phyloP scores from a whole-genome alignment of 306 rosid species.

The Rosa multiflora region DNA sequence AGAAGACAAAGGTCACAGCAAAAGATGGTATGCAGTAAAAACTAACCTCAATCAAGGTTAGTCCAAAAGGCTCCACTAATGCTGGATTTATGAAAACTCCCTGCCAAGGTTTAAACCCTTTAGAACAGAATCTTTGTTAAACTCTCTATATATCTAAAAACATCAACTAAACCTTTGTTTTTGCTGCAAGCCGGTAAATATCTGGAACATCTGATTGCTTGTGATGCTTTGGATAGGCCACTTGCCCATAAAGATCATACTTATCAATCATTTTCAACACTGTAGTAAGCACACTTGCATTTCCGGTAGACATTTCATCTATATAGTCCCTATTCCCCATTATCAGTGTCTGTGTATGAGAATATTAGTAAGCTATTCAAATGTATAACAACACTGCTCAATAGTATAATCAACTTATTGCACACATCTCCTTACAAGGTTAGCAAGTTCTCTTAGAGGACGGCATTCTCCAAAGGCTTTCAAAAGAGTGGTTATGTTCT shows the following conservation, averaged over 20 bases:
- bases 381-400: constrained; percentile 4
- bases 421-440: constrained; percentile 61
- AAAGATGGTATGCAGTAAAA: constrained; percentile 17
- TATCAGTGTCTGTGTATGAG: constrained; percentile 57
- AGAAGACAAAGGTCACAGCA: constrained; percentile 20
- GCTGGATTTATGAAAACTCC: constrained; percentile 97
- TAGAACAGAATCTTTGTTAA: constrained; percentile 10
- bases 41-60: constrained; percentile 86
- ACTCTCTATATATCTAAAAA: constrained; percentile 3
- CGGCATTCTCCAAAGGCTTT: constrained; percentile 91
- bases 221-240: constrained; percentile 93
- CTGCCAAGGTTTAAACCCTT: constrained; percentile 44
- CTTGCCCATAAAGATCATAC: constrained; percentile 85
- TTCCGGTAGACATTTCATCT: constrained; percentile 81
- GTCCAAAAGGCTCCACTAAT: constrained; percentile 89
- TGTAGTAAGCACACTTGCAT: constrained; percentile 71
- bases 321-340: constrained; percentile 90
- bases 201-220: constrained; percentile 89
- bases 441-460: constrained; percentile 78
- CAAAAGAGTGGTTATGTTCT: constrained; percentile 79
- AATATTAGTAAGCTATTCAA: constrained; percentile 22
- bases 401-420: neutral
- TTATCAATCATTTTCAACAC: constrained; percentile 82
- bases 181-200: constrained; percentile 82
- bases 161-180: constrained; percentile 61